Evolutionary conservation across 306 rosid species (phyloP).

Genomic region (Biancaea sappan): DNA sequence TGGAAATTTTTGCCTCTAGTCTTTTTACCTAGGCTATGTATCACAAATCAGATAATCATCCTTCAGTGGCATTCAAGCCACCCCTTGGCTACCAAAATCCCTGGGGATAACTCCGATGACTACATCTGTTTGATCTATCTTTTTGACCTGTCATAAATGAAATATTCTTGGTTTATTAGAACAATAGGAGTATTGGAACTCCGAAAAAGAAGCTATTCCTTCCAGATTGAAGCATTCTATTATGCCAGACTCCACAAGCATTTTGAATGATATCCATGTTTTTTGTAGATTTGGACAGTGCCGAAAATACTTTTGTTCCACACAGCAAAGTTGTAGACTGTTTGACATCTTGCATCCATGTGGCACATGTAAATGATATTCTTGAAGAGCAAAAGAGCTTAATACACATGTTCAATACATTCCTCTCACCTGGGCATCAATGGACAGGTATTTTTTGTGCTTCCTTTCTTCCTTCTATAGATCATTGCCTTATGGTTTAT

Average conservation of each 20-base stretch:
- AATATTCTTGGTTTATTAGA: background rate
- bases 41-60: background rate
- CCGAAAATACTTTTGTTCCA: constrained; percentile 62
- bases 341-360: constrained; percentile 78
- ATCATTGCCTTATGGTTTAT: constrained; percentile 15
- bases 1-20: background rate
- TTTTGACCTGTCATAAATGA: background rate
- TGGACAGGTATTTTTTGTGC: constrained; percentile 74
- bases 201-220: background rate
- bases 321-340: constrained; percentile 77
- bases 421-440: constrained; percentile 65
- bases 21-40: background rate
- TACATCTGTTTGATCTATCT: background rate
- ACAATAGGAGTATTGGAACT: background rate
- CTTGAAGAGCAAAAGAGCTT: constrained; percentile 70
- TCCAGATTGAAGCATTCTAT: background rate
- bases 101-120: background rate
- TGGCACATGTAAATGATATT: constrained; percentile 69
- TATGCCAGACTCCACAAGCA: background rate
- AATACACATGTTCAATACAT: constrained; percentile 51
- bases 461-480: constrained; percentile 18
- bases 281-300: constrained; percentile 58
- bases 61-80: background rate
- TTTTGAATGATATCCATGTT: constrained; percentile 2
- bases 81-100: background rate